phyloP scores from a whole-genome alignment of 2,329 filamentous ascomycete species.

The Ceratocystiopsis brevicomis region DNA sequence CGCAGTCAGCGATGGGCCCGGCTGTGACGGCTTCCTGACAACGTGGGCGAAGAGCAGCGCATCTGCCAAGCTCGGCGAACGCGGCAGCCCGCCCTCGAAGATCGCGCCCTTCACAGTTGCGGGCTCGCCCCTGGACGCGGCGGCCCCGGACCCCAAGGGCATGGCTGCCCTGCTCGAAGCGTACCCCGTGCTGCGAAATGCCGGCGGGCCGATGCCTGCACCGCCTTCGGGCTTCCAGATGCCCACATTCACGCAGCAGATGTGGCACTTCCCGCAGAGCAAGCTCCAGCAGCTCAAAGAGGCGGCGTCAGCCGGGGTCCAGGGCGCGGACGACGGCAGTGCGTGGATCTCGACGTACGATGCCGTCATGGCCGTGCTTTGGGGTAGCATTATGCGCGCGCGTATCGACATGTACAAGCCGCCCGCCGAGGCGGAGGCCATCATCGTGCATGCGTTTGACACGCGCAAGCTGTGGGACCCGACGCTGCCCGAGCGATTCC shows the following conservation, averaged over 20 bases:
- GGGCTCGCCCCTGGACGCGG: slow-evolving; percentile 2
- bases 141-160: neutral
- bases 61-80: slow-evolving; percentile 6
- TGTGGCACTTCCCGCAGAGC: slow-evolving; percentile 25
- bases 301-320: slow-evolving; percentile 14
- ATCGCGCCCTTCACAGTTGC: neutral
- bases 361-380: slow-evolving; percentile 23
- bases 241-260: slow-evolving; percentile 2
- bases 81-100: slow-evolving; percentile 3
- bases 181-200: slow-evolving; percentile 2
- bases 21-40: slow-evolving; percentile 12
- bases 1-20: slow-evolving; percentile 11
- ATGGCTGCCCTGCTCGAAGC: neutral
- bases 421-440: neutral
- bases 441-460: slow-evolving; percentile 12
- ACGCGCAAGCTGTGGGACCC: slow-evolving; percentile 9
- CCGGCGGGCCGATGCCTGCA: slow-evolving; percentile 2
- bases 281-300: slow-evolving; percentile 22
- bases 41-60: slow-evolving; percentile 13
- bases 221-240: slow-evolving; percentile 6
- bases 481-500: slow-evolving; percentile 10
- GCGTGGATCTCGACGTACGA: slow-evolving; percentile 29
- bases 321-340: slow-evolving; percentile 12
- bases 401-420: slow-evolving; percentile 17
- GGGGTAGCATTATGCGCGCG: slow-evolving; percentile 19